Base-by-base conservation (phyloP, 179 eudicot species). In the Sideroxylon spinosum region DNA sequence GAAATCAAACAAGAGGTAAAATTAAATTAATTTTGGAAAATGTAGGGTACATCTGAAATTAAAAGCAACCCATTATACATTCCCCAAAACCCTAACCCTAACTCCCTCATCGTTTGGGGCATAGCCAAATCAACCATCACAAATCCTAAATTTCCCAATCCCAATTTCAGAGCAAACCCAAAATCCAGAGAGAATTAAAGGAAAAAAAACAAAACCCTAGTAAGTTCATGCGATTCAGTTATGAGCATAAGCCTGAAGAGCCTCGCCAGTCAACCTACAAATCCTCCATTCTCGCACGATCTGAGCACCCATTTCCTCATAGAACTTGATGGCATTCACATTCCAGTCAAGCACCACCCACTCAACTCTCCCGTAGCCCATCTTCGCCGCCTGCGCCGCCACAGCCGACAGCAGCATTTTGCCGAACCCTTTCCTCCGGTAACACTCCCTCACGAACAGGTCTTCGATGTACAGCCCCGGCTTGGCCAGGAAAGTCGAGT, bases 281-380 rank as follows among this genome's bases (percentile, higher is more conserved):
- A 93, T 82, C 76, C 97, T 84, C 94, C 97, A 93, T 0, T 93
- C 97, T 52, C 83, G 89, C 88, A 87, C 16, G 16, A 93, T 83
- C 81, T 87, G 77, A 78, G 97, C 97, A 7, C 98, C 97, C 90
- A 95, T 91, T 57, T 78, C 85, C 84, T 95, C 87, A 67, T 95
- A 95, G 57, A 95, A 95, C 59, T 64, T 75, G 2, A 91, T 90
- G 0, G 98, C 97, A 83, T 91, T 91, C 28, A 87, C 89, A 74
- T 95, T 95, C 97, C 98, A 95, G 63, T 95, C 98, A n/a, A 95
- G 82, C 53, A 95, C 98, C 53, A 85, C 87, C 98, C 98, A 95
- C 60, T 95, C 97, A 26, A 95, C 95, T 46, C 97, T 81, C 22
- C 97, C 97, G 62, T 85, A 93, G 44, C 93, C 97, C 81, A 93